Conservation (phyloP, 768 basidiomycete species). For the Termitomyces heimii region DNA sequence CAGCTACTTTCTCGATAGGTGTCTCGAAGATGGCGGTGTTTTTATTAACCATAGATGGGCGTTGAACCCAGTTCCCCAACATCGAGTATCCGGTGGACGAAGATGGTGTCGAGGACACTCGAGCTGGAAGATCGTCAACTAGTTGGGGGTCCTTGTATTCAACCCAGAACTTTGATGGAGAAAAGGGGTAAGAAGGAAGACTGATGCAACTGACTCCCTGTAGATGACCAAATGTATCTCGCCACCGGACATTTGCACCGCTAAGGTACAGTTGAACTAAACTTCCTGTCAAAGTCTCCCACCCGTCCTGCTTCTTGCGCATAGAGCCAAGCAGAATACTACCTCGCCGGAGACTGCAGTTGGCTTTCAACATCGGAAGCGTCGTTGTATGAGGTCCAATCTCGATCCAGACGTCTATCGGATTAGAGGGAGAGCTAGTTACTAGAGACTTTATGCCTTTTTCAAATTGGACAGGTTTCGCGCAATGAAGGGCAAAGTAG, state of each 20-base stretch:
- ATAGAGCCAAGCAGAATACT: slow-evolving; percentile 44
- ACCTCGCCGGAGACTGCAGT: slow-evolving; percentile 23
- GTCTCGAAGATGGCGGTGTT: slow-evolving; percentile 47
- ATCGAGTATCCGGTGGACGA: slow-evolving; percentile 24
- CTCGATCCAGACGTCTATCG: slow-evolving; percentile 53
- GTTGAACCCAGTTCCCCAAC: slow-evolving; percentile 35
- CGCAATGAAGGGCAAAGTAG: slow-evolving; percentile 58
- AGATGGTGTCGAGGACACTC: not conserved
- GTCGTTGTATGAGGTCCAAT: slow-evolving; percentile 58
- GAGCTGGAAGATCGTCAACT: not conserved
- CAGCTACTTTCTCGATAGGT: slow-evolving; percentile 35
- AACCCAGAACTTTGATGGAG: slow-evolving; percentile 51
- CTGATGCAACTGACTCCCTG: slow-evolving; percentile 33
- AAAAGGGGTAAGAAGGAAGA: slow-evolving; percentile 62
- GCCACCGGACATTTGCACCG: slow-evolving; percentile 43
- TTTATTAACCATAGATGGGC: slow-evolving; percentile 29
- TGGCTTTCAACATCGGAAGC: slow-evolving; percentile 50
- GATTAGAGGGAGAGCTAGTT: slow-evolving; percentile 16
- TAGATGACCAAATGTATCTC: slow-evolving; percentile 43
- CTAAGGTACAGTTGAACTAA: slow-evolving; percentile 45
- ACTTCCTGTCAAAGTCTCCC: slow-evolving; percentile 37
- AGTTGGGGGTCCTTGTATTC: slow-evolving; percentile 48
- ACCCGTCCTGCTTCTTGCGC: slow-evolving; percentile 35
- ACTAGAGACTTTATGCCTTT: slow-evolving; percentile 40
- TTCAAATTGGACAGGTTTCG: slow-evolving; percentile 50